Percentiles rank a stretch among this genome's conserved stretches.
These are phyloP conservation scores for Brasenia schreberi DNA, from an alignment of 164 flowering plant species.

Conservation along the genomic window DNA sequence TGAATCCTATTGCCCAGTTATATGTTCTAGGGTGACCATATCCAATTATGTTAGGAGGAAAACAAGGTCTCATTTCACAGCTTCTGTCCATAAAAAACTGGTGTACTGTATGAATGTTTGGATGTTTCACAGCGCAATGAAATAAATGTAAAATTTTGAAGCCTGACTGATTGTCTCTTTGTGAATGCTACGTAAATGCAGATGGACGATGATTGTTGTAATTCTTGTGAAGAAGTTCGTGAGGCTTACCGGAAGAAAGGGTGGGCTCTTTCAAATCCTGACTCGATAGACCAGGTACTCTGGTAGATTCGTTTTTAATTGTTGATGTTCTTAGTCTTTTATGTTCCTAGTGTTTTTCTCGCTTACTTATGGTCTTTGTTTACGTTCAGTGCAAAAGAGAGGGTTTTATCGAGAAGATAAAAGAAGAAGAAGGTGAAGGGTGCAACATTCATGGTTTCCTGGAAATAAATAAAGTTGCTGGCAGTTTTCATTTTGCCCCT, in stretches of 20 bases:
- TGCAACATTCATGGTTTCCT: conserved; percentile 59
- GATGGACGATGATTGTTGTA: conserved; percentile 70
- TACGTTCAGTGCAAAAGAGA: conserved; percentile 57
- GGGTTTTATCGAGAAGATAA: conserved; percentile 52
- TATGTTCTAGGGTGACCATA: background rate
- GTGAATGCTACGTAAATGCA: conserved; percentile 11
- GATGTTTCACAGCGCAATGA: background rate
- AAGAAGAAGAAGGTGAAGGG: conserved; percentile 77
- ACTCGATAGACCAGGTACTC: conserved; percentile 64
- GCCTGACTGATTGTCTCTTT: background rate
- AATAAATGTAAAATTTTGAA: too few species aligned
- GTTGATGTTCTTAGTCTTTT: background rate
- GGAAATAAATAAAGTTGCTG: conserved; percentile 74
- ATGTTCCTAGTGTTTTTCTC: background rate
- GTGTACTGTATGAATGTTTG: background rate
- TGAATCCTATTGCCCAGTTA: too few species aligned
- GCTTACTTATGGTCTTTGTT: conserved; percentile 2
- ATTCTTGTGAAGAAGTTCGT: conserved; percentile 71
- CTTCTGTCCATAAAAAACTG: background rate
- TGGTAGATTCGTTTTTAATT: too few species aligned
- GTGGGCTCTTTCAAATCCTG: conserved; percentile 59
- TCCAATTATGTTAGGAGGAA: background rate
- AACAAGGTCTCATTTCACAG: background rate
- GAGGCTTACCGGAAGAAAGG: conserved; percentile 70
- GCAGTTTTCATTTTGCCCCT: conserved; percentile 59